phyloP scores from a whole-genome alignment of 768 basidiomycete species.

The Leucocoprinus sp. region DNA sequence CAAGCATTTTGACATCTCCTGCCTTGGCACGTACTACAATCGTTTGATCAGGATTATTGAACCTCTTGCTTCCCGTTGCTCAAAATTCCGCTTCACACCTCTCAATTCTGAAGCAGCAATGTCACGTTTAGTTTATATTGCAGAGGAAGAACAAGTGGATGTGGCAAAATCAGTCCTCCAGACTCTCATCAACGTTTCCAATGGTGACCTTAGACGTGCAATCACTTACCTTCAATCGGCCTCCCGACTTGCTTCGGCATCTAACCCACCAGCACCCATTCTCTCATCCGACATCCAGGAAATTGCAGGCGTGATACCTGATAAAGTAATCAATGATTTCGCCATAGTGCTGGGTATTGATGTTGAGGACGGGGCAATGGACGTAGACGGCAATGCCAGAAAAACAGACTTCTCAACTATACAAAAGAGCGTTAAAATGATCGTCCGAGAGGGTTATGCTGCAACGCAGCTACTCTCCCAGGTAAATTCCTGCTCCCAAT shows the following conservation, averaged over 20 bases:
- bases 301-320: conserved; percentile 93
- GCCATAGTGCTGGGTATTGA: conserved; percentile 70
- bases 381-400: conserved; percentile 35
- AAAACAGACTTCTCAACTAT: conserved; percentile 47
- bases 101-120: conserved; percentile 74
- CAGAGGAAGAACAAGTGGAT: conserved; percentile 60
- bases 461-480: conserved; percentile 84
- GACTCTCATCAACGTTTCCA: conserved; percentile 70
- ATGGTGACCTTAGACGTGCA: conserved; percentile 90
- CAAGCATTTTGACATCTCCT: conserved; percentile 23
- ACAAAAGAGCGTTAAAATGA: conserved; percentile 59
- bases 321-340: conserved; percentile 58
- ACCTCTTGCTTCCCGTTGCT: conserved; percentile 96
- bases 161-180: conserved; percentile 53
- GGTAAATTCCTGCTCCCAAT: conserved; percentile 33
- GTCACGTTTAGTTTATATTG: conserved; percentile 72
- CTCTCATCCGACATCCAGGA: conserved; percentile 81
- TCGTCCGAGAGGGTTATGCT: conserved; percentile 88
- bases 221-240: conserved; percentile 98
- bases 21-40: not conserved
- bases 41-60: conserved; percentile 77
- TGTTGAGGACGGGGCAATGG: conserved; percentile 34
- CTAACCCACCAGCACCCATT: conserved; percentile 65
- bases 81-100: conserved; percentile 96
- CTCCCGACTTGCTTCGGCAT: conserved; percentile 73